Evolutionary conservation across 345 rosid genomes (phyloP).

Genomic region (Populus tremula): DNA sequence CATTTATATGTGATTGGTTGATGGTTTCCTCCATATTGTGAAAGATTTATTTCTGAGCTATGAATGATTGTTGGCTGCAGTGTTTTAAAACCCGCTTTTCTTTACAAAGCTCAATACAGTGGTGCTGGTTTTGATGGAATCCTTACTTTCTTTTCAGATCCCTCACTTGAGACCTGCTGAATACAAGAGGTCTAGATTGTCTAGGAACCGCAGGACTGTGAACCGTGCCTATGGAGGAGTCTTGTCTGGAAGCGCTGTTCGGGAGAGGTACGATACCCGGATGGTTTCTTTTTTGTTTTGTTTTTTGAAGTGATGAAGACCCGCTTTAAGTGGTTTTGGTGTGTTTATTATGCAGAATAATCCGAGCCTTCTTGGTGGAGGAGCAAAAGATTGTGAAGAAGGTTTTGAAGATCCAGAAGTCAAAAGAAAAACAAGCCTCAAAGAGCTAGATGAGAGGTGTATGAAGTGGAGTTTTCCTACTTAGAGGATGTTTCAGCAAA

Average conservation of each 20-base stretch:
- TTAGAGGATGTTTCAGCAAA: not conserved
- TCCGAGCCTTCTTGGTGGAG: slow-evolving; percentile 18
- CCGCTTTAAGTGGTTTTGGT: not conserved
- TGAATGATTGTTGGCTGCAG: not conserved
- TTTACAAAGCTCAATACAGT: not conserved
- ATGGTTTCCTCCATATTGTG: not conserved
- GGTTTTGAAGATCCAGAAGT: slow-evolving; percentile 16
- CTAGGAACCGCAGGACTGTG: slow-evolving; percentile 15
- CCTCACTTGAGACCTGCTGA: slow-evolving; percentile 21
- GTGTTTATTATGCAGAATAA: not conserved
- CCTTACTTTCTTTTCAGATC: slow-evolving; percentile 7
- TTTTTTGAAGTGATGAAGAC: not conserved
- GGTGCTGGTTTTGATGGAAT: not conserved
- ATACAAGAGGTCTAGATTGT: slow-evolving; percentile 16
- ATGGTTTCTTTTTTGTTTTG: not conserved
- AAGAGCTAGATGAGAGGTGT: not conserved
- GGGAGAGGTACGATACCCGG: slow-evolving; percentile 10
- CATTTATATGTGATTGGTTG: not conserved
- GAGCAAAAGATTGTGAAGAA: slow-evolving; percentile 22
- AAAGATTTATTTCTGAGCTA: not conserved
- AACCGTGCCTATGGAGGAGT: slow-evolving; percentile 19
- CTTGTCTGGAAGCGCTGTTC: slow-evolving; percentile 19
- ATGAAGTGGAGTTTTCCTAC: too few relatives aligned
- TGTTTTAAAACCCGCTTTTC: too few relatives aligned
- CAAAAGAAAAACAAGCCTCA: slow-evolving; percentile 11